Evolutionary conservation across 345 rosid genomes (phyloP), one percentile per base, ranked within the genome.

Genomic region (Populus euphratica): DNA sequence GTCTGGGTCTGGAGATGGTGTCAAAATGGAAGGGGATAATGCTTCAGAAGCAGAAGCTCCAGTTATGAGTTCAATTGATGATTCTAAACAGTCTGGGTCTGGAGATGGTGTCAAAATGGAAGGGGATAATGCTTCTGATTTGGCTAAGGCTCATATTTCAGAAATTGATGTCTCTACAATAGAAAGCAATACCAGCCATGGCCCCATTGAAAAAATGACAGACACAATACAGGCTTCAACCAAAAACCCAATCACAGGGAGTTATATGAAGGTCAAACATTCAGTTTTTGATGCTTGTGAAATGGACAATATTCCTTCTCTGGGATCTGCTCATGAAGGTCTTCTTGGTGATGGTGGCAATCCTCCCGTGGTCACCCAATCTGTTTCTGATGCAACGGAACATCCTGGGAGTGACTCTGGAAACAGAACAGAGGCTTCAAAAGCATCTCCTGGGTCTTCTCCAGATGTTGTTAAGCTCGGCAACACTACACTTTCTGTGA

Each of bases 21-120:
- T 56, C 52, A 59, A 47, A 35, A 69, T 64, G 62, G 69, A 25
- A 68, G 61, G 65, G 41, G 78, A 33, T 33, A 33, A 33, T 33
- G 35, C 35, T 33, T 33, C 35, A 67, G 86, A 76, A 70, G 69
- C 75, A 72, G 73, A 35, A 14, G 68, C 81, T 83, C 68, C 85
- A 29, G 62, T 65, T 77, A 18, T 56, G 5, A 67, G 47, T 78
- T 74, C 83, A 49, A 27, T 44, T 70, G 75, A 70, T 52, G 79
- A 78, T 69, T 23, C 52, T 41, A 67, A 25, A 31, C 86, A 75
- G 62, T 66, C 78, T 20, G 76, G 10, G 13, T 74, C 38, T 66
- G 77, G 56, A 59, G 72, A 21, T 65, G 81, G 56, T 72, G 47
- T 54, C 50, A 56, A 52, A 33, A 68, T 63, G 61, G 68, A 25